Evolutionary conservation across 495 filamentous ascomycete genomes (phyloP).

Genomic region (Lindgomyces ingoldianus): DNA sequence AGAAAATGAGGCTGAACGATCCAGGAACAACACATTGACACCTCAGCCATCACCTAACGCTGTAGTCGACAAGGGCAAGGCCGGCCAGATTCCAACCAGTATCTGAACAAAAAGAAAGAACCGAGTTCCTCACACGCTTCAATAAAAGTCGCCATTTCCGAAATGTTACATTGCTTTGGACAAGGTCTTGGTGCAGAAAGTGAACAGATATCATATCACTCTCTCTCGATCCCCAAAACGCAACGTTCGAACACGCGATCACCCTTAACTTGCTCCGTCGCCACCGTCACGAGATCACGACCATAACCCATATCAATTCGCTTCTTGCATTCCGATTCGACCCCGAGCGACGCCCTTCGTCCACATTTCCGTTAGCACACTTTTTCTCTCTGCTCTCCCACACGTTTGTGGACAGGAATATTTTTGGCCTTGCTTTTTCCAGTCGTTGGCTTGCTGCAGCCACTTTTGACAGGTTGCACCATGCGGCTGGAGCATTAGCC

Average conservation of each 20-base stretch:
- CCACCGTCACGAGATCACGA: not conserved
- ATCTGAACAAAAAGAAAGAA: not conserved
- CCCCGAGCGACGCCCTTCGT: no score
- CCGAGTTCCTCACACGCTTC: not conserved
- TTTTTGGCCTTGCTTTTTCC: not conserved
- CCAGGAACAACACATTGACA: conserved; percentile 34
- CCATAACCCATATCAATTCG: not conserved
- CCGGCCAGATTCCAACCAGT: not conserved
- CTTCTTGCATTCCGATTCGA: not conserved
- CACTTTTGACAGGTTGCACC: not conserved
- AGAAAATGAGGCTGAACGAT: conserved; percentile 38
- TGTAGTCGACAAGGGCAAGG: conserved; percentile 1
- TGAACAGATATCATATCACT: not conserved
- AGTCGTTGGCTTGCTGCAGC: not conserved
- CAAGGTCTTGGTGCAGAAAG: no score
- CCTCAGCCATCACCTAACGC: conserved; percentile 13
- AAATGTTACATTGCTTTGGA: not conserved
- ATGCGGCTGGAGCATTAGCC: not conserved
- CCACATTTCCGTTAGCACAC: no score
- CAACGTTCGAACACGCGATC: not conserved
- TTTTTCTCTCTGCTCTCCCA: not conserved
- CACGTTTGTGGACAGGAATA: not conserved
- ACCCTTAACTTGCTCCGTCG: not conserved
- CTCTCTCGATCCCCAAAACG: not conserved
- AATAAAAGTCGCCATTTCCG: no score